Percentiles rank a stretch among this genome's conserved stretches.
These are phyloP conservation scores for Pseudogymnoascus sp. DNA, from an alignment of 2,329 filamentous ascomycete species.

Conservation along the genomic window DNA sequence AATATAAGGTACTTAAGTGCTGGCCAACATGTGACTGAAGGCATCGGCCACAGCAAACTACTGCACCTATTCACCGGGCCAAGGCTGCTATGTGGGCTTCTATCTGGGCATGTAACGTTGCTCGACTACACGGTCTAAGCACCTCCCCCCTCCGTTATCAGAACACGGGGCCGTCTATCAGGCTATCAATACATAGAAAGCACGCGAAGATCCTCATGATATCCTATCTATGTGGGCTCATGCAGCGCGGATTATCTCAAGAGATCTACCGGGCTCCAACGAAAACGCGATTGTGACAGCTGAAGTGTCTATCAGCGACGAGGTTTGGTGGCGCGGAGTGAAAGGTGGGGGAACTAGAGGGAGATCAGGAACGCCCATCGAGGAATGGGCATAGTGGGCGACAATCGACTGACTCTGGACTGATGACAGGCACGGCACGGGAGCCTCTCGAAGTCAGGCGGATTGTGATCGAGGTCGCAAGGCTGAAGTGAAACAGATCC, in stretches of 20 bases:
- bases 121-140: neutral
- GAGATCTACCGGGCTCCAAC: neutral
- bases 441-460: neutral
- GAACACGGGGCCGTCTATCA: neutral
- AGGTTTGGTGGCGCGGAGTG: neutral
- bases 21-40: neutral
- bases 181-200: neutral
- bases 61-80: neutral
- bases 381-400: neutral
- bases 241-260: neutral
- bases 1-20: slow-evolving; percentile 3
- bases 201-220: neutral
- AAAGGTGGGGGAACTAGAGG: neutral
- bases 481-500: neutral
- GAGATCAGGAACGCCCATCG: neutral
- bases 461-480: neutral
- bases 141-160: slow-evolving; percentile 3
- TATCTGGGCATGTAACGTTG: slow-evolving; percentile 1
- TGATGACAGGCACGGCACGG: neutral
- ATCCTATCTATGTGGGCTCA: neutral
- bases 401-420: neutral
- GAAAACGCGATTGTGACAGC: neutral
- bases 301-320: neutral
- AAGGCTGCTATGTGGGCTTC: neutral
- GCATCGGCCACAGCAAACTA: neutral